Evolutionary conservation across 2,329 filamentous ascomycete genomes (phyloP), one percentile per base, ranked within the genome.

Genomic region (Diaporthe batatas): DNA sequence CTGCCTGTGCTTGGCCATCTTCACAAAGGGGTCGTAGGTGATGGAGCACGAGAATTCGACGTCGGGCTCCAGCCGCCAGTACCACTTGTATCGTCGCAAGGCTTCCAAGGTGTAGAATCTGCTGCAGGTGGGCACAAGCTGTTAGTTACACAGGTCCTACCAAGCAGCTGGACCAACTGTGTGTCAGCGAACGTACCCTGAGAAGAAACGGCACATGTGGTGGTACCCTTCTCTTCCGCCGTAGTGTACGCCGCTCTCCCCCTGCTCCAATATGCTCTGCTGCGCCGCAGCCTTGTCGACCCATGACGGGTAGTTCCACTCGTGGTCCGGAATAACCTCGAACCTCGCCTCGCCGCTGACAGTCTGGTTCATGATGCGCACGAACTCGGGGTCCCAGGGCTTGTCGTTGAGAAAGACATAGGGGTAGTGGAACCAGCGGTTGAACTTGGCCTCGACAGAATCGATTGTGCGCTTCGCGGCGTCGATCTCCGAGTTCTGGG

Each of bases 381-480:
- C 78, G 73, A 86, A 86, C 62, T 77, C 79, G 16, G 79, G 73
- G 62, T 82, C 79, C 81, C 82, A 86, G 10, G 80, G 78, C 74
- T 85, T 79, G 77, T 86, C 82, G 77, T 86, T 86, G 70, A 86
- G 79, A 74, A 86, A 86, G 42, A 86, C 76, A 73, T 84, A 81
- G 5, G 84, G 84, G 75, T 86, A 86, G 72, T 84, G 80, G 77
- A 83, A 86, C 81, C 83, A 85, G 70, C 80, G 79, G 79, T 86
- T 86, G 79, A 85, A 86, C 71, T 84, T 82, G 29, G 76, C 75
- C 77, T 86, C 84, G 64, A 86, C 80, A 39, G 80, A 83, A 21
- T 77, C 75, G n/a, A 86, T 77, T 3, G 83, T 83, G 68, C 79
- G 79, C 69, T 82, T 81, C 1, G 83, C 84, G 73, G 80, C 79